These are phyloP conservation scores for Pterocarpus santalinus DNA, from an alignment of 306 rosid genomes.

Conservation along the genomic window DNA sequence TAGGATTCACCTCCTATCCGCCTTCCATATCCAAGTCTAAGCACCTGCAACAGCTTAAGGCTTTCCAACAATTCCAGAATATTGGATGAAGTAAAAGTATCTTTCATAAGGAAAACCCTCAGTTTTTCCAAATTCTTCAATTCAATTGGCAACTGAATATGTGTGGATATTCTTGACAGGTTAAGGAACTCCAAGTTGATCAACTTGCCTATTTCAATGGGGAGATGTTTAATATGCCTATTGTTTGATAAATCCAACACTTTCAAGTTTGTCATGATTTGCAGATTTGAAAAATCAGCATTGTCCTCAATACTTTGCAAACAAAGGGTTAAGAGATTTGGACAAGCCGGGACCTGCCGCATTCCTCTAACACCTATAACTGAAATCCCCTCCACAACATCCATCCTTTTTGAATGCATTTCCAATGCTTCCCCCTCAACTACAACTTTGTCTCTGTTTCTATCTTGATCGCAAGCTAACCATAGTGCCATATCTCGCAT, in stretches of 20 bases:
- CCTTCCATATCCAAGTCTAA: not conserved
- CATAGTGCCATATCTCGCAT: slow-evolving; percentile 12
- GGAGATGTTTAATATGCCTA: too few species aligned
- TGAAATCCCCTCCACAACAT: slow-evolving; percentile 6
- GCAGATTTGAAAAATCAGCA: not conserved
- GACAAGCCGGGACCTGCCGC: not conserved
- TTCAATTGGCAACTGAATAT: not conserved
- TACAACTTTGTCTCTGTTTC: not conserved
- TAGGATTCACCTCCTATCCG: too few species aligned
- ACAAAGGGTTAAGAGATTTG: not conserved
- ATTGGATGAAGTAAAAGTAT: not conserved
- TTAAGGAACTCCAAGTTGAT: slow-evolving; percentile 31
- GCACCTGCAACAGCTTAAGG: slow-evolving; percentile 15
- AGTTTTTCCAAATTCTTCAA: slow-evolving; percentile 17
- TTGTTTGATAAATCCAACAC: not conserved
- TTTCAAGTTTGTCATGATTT: not conserved
- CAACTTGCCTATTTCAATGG: not conserved
- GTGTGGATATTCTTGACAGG: not conserved
- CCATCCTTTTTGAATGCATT: not conserved
- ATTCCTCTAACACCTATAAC: not conserved
- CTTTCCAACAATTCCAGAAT: not conserved
- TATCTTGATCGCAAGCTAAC: not conserved
- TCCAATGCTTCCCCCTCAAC: not conserved
- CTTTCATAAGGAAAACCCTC: not conserved
- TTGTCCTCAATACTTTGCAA: not conserved